Percentiles rank a stretch among this genome's conserved stretches.
Conservation (phyloP, 2,329 filamentous ascomycete genomes). For the Berkeleyomyces basicola region DNA sequence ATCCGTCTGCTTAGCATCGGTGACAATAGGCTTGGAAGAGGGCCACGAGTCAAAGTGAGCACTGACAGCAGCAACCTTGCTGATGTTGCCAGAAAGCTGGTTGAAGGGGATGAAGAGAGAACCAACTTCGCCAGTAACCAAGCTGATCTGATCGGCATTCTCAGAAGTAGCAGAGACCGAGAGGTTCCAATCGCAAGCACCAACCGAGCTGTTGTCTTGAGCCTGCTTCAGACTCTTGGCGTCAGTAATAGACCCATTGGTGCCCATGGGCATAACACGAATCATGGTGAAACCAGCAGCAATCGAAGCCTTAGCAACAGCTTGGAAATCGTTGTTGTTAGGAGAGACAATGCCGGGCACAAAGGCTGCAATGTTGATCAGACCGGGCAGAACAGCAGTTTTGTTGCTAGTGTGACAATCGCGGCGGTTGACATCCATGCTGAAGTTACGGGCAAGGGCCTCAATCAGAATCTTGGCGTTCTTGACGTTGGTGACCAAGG, state of each 20-base stretch:
- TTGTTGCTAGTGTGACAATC: constrained; percentile 87
- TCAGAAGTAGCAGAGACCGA: constrained; percentile 57
- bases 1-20: constrained; percentile 65
- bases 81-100: constrained; percentile 65
- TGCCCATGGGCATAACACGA: constrained; percentile 58
- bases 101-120: constrained; percentile 75
- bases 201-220: constrained; percentile 51
- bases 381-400: constrained; percentile 53
- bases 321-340: constrained; percentile 50
- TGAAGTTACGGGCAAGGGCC: constrained; percentile 77
- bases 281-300: constrained; percentile 67
- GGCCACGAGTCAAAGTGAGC: constrained; percentile 69
- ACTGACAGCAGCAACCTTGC: constrained; percentile 64
- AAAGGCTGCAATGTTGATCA: constrained; percentile 68
- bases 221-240: constrained; percentile 53
- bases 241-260: constrained; percentile 58
- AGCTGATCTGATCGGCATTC: constrained; percentile 59
- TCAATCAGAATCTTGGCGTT: constrained; percentile 96
- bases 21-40: constrained; percentile 60
- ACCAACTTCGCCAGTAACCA: constrained; percentile 56
- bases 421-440: constrained; percentile 63
- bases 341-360: constrained; percentile 53
- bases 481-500: constrained; percentile 96
- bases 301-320: constrained; percentile 56
- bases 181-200: constrained; percentile 64